phyloP scores from a whole-genome alignment of 306 rosid genomes.

The Pterocarpus santalinus region DNA sequence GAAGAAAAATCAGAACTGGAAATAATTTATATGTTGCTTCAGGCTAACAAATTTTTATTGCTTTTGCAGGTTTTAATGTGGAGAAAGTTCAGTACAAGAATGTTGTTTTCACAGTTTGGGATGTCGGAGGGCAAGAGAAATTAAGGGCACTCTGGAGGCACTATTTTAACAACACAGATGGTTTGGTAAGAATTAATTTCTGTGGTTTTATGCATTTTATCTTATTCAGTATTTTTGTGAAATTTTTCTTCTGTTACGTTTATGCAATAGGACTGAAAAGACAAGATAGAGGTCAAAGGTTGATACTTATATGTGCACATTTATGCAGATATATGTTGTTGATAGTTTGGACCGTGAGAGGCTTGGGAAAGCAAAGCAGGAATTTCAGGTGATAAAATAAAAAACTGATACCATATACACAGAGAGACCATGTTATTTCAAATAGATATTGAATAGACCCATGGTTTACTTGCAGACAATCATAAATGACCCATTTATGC shows the following conservation, averaged over 20 bases:
- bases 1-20: conserved; percentile 21
- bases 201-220: conserved; percentile 21
- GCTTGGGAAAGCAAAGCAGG: conserved; percentile 87
- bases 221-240: neutral
- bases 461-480: conserved; percentile 77
- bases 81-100: conserved; percentile 99
- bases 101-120: conserved; percentile 99
- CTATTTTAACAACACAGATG: conserved; percentile 97
- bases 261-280: conserved; percentile 3
- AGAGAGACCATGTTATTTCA: conserved; percentile 16
- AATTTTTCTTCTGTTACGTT: conserved; percentile 23
- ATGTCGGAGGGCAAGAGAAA: conserved; percentile 99
- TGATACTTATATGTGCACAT: conserved; percentile 32
- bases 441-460: conserved; percentile 42
- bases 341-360: conserved; percentile 97
- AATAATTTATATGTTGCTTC: conserved; percentile 21
- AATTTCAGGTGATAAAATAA: conserved; percentile 78
- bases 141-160: conserved; percentile 98
- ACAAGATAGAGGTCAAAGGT: neutral
- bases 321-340: conserved; percentile 87
- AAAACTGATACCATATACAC: neutral
- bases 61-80: conserved; percentile 84
- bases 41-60: conserved; percentile 18
- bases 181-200: conserved; percentile 69
- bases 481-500: conserved; percentile 98